phyloP scores from a whole-genome alignment of 371 early-diverging fungal genomes.

The Mortierella sp. region DNA sequence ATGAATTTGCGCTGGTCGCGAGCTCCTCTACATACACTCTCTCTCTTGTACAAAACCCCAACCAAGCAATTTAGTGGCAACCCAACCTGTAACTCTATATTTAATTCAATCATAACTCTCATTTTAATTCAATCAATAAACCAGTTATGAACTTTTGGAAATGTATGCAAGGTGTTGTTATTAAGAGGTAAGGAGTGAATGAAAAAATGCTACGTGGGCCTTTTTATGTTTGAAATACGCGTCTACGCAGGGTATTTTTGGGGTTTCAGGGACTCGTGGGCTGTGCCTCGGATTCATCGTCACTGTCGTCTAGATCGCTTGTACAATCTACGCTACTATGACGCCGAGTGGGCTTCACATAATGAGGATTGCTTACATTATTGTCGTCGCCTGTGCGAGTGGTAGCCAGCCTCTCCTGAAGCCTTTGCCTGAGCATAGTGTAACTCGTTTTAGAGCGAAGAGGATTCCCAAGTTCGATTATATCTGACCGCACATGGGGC shows the following conservation, averaged over 20 bases:
- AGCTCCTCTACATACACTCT: background rate
- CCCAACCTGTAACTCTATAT: conserved; percentile 1
- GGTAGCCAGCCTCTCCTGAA: conserved; percentile 23
- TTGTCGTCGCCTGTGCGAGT: conserved; percentile 17
- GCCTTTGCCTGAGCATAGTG: conserved; percentile 9
- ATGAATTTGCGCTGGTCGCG: conserved; percentile 19
- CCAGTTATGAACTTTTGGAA: background rate
- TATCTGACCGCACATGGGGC: background rate
- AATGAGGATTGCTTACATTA: conserved; percentile 34
- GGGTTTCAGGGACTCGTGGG: too few relatives aligned
- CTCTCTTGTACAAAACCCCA: conserved; percentile 19
- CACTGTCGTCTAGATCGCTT: background rate
- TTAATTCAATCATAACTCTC: too few relatives aligned
- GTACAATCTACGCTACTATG: conserved; percentile 9
- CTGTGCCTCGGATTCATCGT: conserved; percentile 7
- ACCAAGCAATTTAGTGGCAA: conserved; percentile 33
- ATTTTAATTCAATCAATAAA: conserved; percentile 1
- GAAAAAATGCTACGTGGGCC: too few relatives aligned
- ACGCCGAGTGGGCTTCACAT: conserved; percentile 11
- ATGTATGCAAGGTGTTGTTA: too few relatives aligned
- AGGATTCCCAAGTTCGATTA: background rate
- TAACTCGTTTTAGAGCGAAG: background rate
- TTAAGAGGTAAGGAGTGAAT: too few relatives aligned
- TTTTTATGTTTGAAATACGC: too few relatives aligned
- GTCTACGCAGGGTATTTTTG: too few relatives aligned